Evolutionary conservation across 192 early-diverging fungal genomes (phyloP), one percentile per base, ranked within the genome.

Genomic region (Coemansia aciculifera): DNA sequence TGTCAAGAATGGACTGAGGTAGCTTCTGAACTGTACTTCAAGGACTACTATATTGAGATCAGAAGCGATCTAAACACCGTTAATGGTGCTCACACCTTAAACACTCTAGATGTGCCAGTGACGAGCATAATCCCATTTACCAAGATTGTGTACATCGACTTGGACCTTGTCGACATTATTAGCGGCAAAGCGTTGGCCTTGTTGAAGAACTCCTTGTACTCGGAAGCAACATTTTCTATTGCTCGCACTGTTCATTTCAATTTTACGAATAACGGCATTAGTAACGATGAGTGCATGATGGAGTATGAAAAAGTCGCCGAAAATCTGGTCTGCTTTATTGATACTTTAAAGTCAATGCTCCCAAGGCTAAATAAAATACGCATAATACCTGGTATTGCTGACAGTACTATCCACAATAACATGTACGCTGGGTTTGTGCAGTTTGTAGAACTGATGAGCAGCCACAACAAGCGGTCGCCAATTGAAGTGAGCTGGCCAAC

Each of bases 1-100:
- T 59, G 56, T 36, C 17, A 32, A n/a, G 56, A 59, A 7, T 59
- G 56, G 56, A 59, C 56, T 5, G 15, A 32, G 34, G 56, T 59
- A 2, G 56, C 56, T 6, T 59, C 32, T n/a, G 56, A 59, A 32
- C 17, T 36, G 31, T 59, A 59, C n/a, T 59, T 59, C 32, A 59
- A 15, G n/a, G 56, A 59, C 29, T 59, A 36, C 15, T 36, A 11
- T 32, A 59, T 59, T 36, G 56, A 36, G 0, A 19, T 59, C 19
- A 10, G 11, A 36, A 3, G 56, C 17, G 32, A 36, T 34, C 17
- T 19, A 19, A 36, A 37, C n/a, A 17, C 6, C 5, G 56, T 59
- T n/a, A 59, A 37, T 34, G 56, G 56, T 5, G 0, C 15, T 7
- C 17, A 34, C 34, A 32, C 5, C 15, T 34, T 59, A 7, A 36